These are phyloP conservation scores for Schwanniomyces pseudopolymorphus DNA, from an alignment of 805 yeast species.

Conservation along the genomic window DNA sequence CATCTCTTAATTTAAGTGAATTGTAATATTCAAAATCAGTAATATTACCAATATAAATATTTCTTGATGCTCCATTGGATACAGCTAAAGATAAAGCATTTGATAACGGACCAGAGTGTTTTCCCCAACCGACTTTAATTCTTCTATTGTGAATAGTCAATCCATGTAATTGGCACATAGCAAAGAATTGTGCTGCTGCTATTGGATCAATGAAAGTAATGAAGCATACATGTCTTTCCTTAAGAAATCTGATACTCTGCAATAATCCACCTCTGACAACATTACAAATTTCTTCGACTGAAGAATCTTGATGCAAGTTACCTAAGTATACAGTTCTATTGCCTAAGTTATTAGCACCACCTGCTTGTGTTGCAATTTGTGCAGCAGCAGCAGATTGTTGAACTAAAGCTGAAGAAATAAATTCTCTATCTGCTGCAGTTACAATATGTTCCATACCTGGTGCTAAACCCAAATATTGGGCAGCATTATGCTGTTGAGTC, in stretches of 20 bases:
- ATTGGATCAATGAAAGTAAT: slow-evolving; percentile 95
- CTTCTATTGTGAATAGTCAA: slow-evolving; percentile 80
- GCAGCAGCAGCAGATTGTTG: slow-evolving; percentile 97
- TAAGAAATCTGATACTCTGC: slow-evolving; percentile 76
- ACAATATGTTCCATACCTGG: slow-evolving; percentile 84
- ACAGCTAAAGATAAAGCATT: slow-evolving; percentile 87
- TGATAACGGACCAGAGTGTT: slow-evolving; percentile 89
- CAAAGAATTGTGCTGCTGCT: slow-evolving; percentile 96
- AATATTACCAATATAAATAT: slow-evolving; percentile 81
- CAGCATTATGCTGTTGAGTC: slow-evolving; percentile 96
- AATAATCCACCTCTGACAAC: slow-evolving; percentile 93
- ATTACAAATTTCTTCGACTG: slow-evolving; percentile 91
- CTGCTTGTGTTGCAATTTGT: slow-evolving; percentile 93
- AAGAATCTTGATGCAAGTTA: slow-evolving; percentile 82
- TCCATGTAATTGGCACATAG: slow-evolving; percentile 89
- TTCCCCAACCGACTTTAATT: slow-evolving; percentile 96
- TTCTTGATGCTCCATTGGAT: slow-evolving; percentile 90
- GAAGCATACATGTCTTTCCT: slow-evolving; percentile 89
- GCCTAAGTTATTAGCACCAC: slow-evolving; percentile 89
- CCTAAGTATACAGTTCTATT: slow-evolving; percentile 93
- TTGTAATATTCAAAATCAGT: slow-evolving; percentile 49
- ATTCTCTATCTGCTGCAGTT: slow-evolving; percentile 64
- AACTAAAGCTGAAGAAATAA: slow-evolving; percentile 71
- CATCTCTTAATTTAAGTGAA: slow-evolving; percentile 62
- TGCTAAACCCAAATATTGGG: slow-evolving; percentile 87